Percentiles rank a stretch among this genome's conserved stretches.
Conservation (phyloP, 1,284 basidiomycete species). For the Dichomitus squalens region DNA sequence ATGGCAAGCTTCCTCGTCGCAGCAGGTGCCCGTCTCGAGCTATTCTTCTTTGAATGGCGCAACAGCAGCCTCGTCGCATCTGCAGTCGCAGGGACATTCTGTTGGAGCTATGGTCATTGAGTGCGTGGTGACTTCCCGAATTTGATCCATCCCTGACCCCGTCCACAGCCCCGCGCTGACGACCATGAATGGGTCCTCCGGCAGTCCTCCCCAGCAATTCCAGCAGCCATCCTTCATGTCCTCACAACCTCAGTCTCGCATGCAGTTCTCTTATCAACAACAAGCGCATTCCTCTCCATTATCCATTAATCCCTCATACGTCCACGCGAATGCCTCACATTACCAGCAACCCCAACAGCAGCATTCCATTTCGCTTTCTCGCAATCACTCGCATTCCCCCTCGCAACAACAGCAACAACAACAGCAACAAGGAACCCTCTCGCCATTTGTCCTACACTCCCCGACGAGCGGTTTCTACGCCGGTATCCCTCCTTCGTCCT, state of each 20-base stretch:
- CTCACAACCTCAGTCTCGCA: conserved; percentile 37
- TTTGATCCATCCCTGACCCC: conserved; percentile 6
- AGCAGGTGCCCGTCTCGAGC: conserved; percentile 63
- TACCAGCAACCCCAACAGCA: conserved; percentile 42
- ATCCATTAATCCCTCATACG: conserved; percentile 35
- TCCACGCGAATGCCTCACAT: conserved; percentile 36
- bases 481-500: conserved; percentile 40
- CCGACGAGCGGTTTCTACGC: conserved; percentile 44
- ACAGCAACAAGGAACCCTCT: conserved; percentile 55
- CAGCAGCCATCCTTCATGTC: conserved; percentile 35
- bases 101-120: conserved; percentile 49
- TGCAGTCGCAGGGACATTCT: conserved; percentile 29
- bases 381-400: conserved; percentile 27
- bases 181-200: conserved; percentile 41
- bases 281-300: conserved; percentile 41
- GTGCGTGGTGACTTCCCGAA: conserved; percentile 37
- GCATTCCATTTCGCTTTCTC: conserved; percentile 23
- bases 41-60: conserved; percentile 79
- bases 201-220: conserved; percentile 38
- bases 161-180: conserved; percentile 53
- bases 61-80: conserved; percentile 41
- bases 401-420: conserved; percentile 27
- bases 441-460: conserved; percentile 67
- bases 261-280: conserved; percentile 40
- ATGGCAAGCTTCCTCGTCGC: conserved; percentile 43